These are phyloP conservation scores for Coprinellus micaceus DNA, from an alignment of 768 basidiomycete species.

Conservation along the genomic window DNA sequence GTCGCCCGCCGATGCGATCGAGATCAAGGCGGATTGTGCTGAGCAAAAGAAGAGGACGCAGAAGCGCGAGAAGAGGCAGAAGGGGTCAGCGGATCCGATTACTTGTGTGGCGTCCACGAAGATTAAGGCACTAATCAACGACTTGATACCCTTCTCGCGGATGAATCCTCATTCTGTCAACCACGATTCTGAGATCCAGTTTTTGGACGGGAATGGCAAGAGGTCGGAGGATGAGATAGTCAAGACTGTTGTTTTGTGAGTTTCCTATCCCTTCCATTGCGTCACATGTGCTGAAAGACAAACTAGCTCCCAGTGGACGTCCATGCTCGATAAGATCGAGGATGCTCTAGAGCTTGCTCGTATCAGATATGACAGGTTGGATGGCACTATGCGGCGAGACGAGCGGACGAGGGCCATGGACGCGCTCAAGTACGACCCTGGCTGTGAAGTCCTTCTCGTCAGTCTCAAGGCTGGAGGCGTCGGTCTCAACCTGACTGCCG, in stretches of 20 bases:
- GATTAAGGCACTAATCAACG: constrained; percentile 75
- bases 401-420: constrained; percentile 92
- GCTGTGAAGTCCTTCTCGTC: constrained; percentile 90
- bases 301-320: constrained; percentile 87
- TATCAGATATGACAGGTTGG: constrained; percentile 88
- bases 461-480: constrained; percentile 97
- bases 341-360: constrained; percentile 79
- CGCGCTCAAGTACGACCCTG: constrained; percentile 82
- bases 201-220: constrained; percentile 72
- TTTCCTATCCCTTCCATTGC: background rate
- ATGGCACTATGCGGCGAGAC: constrained; percentile 97
- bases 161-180: constrained; percentile 85
- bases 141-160: constrained; percentile 77
- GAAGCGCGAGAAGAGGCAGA: constrained; percentile 65
- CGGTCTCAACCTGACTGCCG: constrained; percentile 92
- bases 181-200: constrained; percentile 82
- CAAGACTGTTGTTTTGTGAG: constrained; percentile 96
- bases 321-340: constrained; percentile 91
- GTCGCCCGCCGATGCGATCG: constrained; percentile 70
- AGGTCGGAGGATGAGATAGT: constrained; percentile 64
- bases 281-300: background rate
- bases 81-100: constrained; percentile 47
- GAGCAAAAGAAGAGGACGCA: constrained; percentile 55
- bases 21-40: constrained; percentile 59
- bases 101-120: constrained; percentile 82